Percentiles rank a stretch among this genome's conserved stretches.
phyloP scores from a whole-genome alignment of 2,329 filamentous ascomycete species.

The Talaromyces sp. region DNA sequence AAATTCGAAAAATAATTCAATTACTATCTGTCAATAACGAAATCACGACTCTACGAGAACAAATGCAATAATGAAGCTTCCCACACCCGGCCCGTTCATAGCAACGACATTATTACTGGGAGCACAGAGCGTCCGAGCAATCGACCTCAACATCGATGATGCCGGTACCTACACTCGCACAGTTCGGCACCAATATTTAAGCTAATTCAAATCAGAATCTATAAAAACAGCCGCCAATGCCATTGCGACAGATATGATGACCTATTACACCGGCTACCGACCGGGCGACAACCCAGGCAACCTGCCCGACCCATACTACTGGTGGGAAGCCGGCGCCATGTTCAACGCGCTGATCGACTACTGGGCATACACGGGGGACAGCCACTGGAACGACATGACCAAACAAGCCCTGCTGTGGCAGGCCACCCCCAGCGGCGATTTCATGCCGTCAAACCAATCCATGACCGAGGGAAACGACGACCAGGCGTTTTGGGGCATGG shows the following conservation, averaged over 20 bases:
- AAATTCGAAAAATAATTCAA: neutral
- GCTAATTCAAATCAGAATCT: slow-evolving; percentile 28
- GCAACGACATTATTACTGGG: slow-evolving; percentile 4
- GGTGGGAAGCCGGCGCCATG: slow-evolving; percentile 42
- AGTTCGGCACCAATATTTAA: neutral
- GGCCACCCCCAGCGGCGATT: slow-evolving; percentile 30
- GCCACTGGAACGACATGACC: slow-evolving; percentile 32
- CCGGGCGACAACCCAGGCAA: slow-evolving; percentile 47
- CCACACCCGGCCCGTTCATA: neutral
- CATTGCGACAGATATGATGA: slow-evolving; percentile 45
- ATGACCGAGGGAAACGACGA: slow-evolving; percentile 50
- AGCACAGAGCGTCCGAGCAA: slow-evolving; percentile 7
- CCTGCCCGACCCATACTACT: slow-evolving; percentile 43
- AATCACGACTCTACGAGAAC: neutral
- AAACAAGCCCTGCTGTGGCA: slow-evolving; percentile 33
- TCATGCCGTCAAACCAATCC: slow-evolving; percentile 38
- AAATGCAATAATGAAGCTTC: neutral
- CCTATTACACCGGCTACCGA: slow-evolving; percentile 44
- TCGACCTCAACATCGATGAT: slow-evolving; percentile 13
- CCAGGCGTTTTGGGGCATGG: slow-evolving; percentile 53
- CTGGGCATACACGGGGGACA: slow-evolving; percentile 38
- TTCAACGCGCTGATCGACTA: slow-evolving; percentile 37
- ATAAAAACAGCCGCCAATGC: slow-evolving; percentile 42
- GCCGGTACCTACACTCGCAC: neutral
- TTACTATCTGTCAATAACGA: neutral